Evolutionary conservation across 805 yeast genomes (phyloP), one percentile per base, ranked within the genome.

Genomic region (Ascoidea tarda): DNA sequence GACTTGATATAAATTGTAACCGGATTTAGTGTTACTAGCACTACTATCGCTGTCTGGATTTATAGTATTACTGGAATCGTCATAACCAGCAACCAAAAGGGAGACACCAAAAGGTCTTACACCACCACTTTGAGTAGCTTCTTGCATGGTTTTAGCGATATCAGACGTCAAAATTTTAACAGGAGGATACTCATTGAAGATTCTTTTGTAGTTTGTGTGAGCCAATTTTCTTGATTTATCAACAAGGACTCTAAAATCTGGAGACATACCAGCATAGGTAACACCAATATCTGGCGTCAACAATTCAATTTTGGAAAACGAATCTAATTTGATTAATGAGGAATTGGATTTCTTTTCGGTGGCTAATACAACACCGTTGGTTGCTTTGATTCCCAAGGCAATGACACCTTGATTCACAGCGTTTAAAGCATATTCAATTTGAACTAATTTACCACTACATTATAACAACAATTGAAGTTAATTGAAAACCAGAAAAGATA

Each of bases 31-130:
- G 6, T 12, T 38, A 44, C 53, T 50, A 5, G 46, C 47, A 14
- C 78, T 74, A 60, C 76, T 80, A 54, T 74, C 74, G 28, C 3
- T 21, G 14, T 38, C 44, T 10, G 14, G 44, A 5, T 48, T 50
- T 33, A 45, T 55, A 5, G 52, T 32, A 32, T 54, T 53, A 50
- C 63, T 68, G 45, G 63, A 62, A 45, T 84, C 88, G 65, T 93
- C 98, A 65, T 87, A 78, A 28, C 99, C 99, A 6, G 97, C 99
- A 16, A 93, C 89, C 53, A 93, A 73, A 53, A 93, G 72, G 8
- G 96, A 87, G 28, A 95, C 97, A 55, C 99, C 99, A 66, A 82
- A 93, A n/a, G 99, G 99, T 66, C 99, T 81, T 57, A 93, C 96
- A 69, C 99, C 99, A 51, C 97, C 99, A 51, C 89, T 82, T 66